phyloP scores from a whole-genome alignment of 306 rosid species.

The Rosa lucieae region DNA sequence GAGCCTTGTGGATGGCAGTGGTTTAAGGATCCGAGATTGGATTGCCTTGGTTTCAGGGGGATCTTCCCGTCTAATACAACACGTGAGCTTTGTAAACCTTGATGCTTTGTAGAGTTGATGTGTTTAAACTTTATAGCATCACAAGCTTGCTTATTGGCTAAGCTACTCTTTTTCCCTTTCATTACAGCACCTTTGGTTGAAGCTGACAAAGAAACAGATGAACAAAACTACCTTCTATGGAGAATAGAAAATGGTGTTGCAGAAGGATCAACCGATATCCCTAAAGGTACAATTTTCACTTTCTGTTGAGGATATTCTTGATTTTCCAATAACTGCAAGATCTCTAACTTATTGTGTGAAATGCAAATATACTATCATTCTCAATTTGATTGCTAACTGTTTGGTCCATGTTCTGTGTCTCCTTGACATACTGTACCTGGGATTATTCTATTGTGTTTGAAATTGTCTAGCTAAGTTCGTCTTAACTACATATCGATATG shows the following conservation, averaged over 20 bases:
- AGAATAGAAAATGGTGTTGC: slow-evolving; percentile 81
- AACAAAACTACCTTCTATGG: slow-evolving; percentile 70
- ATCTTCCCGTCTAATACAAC: slow-evolving; percentile 67
- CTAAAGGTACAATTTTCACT: slow-evolving; percentile 54
- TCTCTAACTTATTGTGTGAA: not conserved
- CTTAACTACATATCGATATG: not conserved
- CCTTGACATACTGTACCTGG: not conserved
- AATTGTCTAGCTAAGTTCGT: not conserved
- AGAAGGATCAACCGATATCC: slow-evolving; percentile 88
- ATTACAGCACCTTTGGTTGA: slow-evolving; percentile 79
- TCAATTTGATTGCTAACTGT: not conserved
- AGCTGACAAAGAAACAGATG: slow-evolving; percentile 76
- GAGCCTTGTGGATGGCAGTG: slow-evolving; percentile 73
- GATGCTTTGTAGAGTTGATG: slow-evolving; percentile 30
- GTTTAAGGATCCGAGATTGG: slow-evolving; percentile 86
- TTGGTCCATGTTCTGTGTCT: not conserved
- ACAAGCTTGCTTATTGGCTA: not conserved
- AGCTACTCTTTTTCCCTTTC: slow-evolving; percentile 13
- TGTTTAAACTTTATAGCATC: not conserved
- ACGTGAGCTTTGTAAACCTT: slow-evolving; percentile 55
- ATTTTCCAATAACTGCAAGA: not conserved
- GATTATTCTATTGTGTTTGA: not conserved
- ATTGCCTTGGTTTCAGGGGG: slow-evolving; percentile 86
- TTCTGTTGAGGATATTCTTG: not conserved
- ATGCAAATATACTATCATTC: not conserved